A percentile compares a stretch with the other conserved stretches of the same genome.
Conservation (phyloP, 176 grass and related monocot genomes). For the Echinochloa phyllopogon region DNA sequence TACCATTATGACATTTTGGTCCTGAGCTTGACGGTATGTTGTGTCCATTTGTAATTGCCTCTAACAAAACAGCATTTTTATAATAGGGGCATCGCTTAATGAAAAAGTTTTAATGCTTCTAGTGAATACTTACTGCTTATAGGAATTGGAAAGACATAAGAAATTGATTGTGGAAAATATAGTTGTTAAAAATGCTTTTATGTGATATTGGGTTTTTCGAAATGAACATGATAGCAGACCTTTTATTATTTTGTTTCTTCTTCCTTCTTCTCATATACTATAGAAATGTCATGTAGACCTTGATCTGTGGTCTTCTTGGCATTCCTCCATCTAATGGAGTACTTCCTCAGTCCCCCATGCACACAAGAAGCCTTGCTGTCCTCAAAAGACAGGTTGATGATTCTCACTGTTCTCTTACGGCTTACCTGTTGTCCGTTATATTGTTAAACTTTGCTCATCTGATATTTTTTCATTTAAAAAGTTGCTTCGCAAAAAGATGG, state of each 20-base stretch:
- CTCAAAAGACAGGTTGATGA: constrained; percentile 74
- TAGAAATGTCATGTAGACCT: constrained; percentile 54
- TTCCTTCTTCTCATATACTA: constrained; percentile 28
- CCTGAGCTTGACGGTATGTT: constrained; percentile 71
- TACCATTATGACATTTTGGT: constrained; percentile 87
- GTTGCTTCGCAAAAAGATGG: constrained; percentile 81
- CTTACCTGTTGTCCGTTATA: neutral
- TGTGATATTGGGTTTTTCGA: neutral
- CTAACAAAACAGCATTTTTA: neutral
- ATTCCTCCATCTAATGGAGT: constrained; percentile 93
- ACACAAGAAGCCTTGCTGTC: constrained; percentile 85
- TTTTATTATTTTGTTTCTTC: constrained; percentile 25
- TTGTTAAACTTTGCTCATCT: constrained; percentile 39
- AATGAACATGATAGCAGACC: neutral
- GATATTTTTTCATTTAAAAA: constrained; percentile 38
- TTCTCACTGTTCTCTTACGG: neutral
- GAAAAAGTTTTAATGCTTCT: neutral
- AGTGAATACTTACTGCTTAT: constrained; percentile 11
- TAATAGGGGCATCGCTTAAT: neutral
- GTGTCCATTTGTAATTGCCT: neutral
- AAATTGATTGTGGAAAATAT: neutral
- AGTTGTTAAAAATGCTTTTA: neutral
- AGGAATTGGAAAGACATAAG: neutral
- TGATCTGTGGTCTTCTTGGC: constrained; percentile 84
- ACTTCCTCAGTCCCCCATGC: constrained; percentile 89